Evolutionary conservation across 352 stramenopile species (phyloP).

Genomic region (Pythium sp.): DNA sequence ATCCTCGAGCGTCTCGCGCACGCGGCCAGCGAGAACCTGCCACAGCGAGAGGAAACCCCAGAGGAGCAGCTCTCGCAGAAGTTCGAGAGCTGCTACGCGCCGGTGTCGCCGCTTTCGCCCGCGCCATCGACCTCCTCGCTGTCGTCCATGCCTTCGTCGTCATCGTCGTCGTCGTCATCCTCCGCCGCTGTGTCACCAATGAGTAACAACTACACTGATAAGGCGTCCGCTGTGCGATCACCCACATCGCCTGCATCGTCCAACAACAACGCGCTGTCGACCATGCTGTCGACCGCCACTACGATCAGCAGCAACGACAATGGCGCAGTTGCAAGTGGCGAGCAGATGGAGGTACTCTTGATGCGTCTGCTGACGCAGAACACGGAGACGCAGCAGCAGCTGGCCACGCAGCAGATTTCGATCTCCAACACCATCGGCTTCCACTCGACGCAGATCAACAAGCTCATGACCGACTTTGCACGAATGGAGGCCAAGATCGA

Average conservation of each 20-base stretch:
- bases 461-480: constrained; percentile 70
- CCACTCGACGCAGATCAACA: constrained; percentile 71
- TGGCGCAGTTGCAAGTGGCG: constrained; percentile 10
- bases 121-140: constrained; percentile 35
- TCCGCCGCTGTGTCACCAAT: constrained; percentile 10
- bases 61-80: constrained; percentile 7
- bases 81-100: constrained; percentile 12
- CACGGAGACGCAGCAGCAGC: constrained; percentile 80
- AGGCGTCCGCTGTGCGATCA: neutral
- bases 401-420: constrained; percentile 72
- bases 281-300: constrained; percentile 11
- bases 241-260: neutral
- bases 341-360: constrained; percentile 70
- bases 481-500: constrained; percentile 81
- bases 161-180: constrained; percentile 9
- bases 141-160: constrained; percentile 17
- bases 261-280: constrained; percentile 15
- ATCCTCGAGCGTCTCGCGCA: constrained; percentile 66
- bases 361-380: constrained; percentile 82
- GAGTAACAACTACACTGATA: constrained; percentile 7
- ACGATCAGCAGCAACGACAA: neutral
- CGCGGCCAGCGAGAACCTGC: constrained; percentile 58
- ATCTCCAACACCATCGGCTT: constrained; percentile 59
- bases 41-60: neutral
- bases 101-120: constrained; percentile 7